Base-by-base conservation (phyloP, 805 yeast species). In the Debaryomyces hansenii region DNA sequence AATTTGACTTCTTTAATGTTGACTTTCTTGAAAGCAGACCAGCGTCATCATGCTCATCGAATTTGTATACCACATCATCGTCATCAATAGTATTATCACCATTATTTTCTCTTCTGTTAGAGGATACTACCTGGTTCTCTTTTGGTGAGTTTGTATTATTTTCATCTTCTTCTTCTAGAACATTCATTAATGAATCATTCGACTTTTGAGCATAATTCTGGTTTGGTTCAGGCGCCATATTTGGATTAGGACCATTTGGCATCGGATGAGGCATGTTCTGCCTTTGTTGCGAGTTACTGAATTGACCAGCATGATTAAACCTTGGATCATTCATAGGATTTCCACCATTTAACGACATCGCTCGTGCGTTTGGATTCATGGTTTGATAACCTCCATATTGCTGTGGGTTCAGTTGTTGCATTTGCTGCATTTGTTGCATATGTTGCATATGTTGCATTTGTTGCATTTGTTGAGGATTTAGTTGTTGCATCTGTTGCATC, bases 1-100 rank as follows among this genome's bases (percentile, higher is more conserved):
- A 72, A 45, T 70, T 69, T 14, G 70, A 56, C 45, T 67, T 69
- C 45, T 64, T 67, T n/a, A 71, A 47, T 1, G 77, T 71, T 5
- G 74, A 65, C 43, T 67, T 69, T 39, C 76, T 55, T 2, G 77
- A 71, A 16, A 66, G 47, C 41, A 60, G 60, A 4, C 20, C 42
- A 2, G 59, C 56, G 24, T 60, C 61, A 6, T 57, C 62, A 15
- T 62, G 64, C 11, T 59, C 63, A 9, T 67, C 74, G 44, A 64
- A 63, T 20, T 60, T 58, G 50, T 67, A 67, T 8, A 67, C 62
- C 9, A 55, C 60, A 41, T 63, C 68, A 9, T 66, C 66, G 5
- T 60, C 62, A n/a, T 48, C 54, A 16, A 2, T 24, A 7, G 27
- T 24, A 18, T 55, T 54, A 5, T 53, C 52, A 8, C 44, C 49